Base-by-base conservation (phyloP, 805 yeast genomes). In the Teunomyces barrocoloradensis region DNA sequence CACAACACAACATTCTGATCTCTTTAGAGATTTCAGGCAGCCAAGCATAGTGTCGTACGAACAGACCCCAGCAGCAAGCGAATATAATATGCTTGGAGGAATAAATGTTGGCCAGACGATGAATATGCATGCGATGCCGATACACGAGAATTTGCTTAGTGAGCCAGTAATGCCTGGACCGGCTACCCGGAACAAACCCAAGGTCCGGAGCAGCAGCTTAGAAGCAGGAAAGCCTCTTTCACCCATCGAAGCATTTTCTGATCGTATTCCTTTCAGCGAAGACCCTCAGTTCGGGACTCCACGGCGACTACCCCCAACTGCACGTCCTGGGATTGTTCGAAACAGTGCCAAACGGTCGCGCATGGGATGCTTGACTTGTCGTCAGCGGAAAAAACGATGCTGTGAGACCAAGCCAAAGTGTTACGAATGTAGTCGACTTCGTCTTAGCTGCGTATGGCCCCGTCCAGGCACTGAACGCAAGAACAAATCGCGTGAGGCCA, bases 341-440 rank as follows among this genome's bases (percentile, higher is more conserved):
- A 27, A 11, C 45, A 42, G 37, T 38, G 54, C 71, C n/a, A 79
- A 71, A 55, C 68, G 89, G 47, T 81, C 86, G 13, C 73, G 88
- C 57, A 73, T 75, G 74, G 96, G 96, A 0, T 87, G 95, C 61
- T 68, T 85, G 37, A 85, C 95, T 1, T 87, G 96, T 55, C 77
- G 94, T 39, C 80, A 78, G 49, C 66, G 96, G 21, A 87, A 87
- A 71, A 87, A 86, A 60, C 74, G 90, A 46, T 87, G 95, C 54
- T 85, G 88, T 58, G 94, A 87, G 59, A 68, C 74, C 1, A 75
- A 75, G 46, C 95, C 95, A 3, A 63, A 62, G 21, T 87, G 96
- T 57, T 60, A 70, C 0, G 90, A 87, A 55, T 87, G 95, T 63
- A 53, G 64, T n/a, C 67, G 94, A 44, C 70, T 87, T 21, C 73